Evolutionary conservation across 352 stramenopile species (phyloP).

Genomic region (Aphanomyces euteiches): DNA sequence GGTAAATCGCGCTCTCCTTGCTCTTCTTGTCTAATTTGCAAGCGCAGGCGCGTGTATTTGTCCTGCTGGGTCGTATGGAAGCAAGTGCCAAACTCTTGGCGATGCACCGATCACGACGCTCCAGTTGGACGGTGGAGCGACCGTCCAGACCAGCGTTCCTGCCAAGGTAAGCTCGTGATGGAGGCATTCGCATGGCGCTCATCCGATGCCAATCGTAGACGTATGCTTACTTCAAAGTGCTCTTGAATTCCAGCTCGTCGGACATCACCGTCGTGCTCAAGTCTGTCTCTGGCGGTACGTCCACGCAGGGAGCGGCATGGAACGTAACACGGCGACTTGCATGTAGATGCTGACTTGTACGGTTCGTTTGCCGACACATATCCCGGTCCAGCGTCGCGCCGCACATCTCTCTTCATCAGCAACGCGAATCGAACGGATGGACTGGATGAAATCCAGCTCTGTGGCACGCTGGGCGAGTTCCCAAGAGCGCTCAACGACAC

Average conservation of each 20-base stretch:
- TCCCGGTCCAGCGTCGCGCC: conserved; percentile 50
- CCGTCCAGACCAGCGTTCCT: conserved; percentile 34
- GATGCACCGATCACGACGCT: conserved; percentile 38
- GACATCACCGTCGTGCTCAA: conserved; percentile 60
- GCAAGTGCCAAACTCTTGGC: conserved; percentile 35
- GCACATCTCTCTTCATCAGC: conserved; percentile 51
- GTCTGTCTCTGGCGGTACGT: conserved; percentile 30
- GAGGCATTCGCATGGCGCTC: neutral
- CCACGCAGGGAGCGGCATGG: no score
- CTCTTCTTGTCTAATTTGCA: neutral
- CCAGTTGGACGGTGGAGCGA: conserved; percentile 22
- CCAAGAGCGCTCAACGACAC: conserved; percentile 55
- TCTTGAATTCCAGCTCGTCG: conserved; percentile 54
- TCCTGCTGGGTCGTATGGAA: conserved; percentile 41
- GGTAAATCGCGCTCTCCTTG: conserved; percentile 8
- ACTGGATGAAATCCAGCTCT: conserved; percentile 61
- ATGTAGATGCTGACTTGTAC: conserved; percentile 60
- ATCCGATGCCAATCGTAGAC: conserved; percentile 24
- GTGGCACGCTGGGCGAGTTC: conserved; percentile 58
- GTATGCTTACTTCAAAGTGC: conserved; percentile 72
- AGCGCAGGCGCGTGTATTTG: conserved; percentile 49
- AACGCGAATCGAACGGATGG: conserved; percentile 39
- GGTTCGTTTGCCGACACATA: conserved; percentile 63
- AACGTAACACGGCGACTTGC: neutral
- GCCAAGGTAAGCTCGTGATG: conserved; percentile 36